Percentiles rank a stretch among this genome's conserved stretches.
phyloP scores from a whole-genome alignment of 306 rosid species.

The Malus orientalis region DNA sequence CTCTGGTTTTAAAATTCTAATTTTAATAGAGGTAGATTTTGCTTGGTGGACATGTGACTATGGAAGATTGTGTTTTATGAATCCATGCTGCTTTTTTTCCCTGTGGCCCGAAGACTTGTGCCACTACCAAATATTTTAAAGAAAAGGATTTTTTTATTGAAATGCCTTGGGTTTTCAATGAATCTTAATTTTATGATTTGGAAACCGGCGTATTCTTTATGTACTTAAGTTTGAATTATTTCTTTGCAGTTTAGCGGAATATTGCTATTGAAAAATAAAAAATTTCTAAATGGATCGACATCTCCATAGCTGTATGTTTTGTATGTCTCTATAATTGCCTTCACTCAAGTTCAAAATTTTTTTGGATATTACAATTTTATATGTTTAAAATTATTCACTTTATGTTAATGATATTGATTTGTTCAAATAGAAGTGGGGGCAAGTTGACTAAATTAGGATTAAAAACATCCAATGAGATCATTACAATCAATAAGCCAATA shows the following conservation, averaged over 20 bases:
- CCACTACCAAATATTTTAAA: not conserved
- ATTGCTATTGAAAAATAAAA: not conserved
- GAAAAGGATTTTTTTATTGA: not conserved
- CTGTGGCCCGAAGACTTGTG: not conserved
- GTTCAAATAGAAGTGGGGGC: not conserved
- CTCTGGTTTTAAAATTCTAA: constrained; percentile 6
- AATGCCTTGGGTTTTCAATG: not conserved
- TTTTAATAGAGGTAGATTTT: constrained; percentile 29
- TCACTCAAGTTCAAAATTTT: not conserved
- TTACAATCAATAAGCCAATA: not conserved
- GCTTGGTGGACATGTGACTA: constrained; percentile 48
- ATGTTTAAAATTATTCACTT: not conserved
- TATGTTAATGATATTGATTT: not conserved
- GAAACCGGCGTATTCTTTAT: too few relatives aligned
- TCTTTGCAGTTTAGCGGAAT: too few relatives aligned
- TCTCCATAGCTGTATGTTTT: not conserved
- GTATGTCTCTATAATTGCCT: not conserved
- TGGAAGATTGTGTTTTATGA: constrained; percentile 3
- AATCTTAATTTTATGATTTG: not conserved
- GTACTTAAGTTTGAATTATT: not conserved
- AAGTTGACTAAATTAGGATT: not conserved
- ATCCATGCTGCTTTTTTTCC: constrained; percentile 3
- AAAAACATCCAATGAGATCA: not conserved
- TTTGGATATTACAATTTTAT: not conserved
- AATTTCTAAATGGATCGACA: not conserved